Conservation (phyloP, 2,329 filamentous ascomycete species). For the Tolypocladium pustulatum region DNA sequence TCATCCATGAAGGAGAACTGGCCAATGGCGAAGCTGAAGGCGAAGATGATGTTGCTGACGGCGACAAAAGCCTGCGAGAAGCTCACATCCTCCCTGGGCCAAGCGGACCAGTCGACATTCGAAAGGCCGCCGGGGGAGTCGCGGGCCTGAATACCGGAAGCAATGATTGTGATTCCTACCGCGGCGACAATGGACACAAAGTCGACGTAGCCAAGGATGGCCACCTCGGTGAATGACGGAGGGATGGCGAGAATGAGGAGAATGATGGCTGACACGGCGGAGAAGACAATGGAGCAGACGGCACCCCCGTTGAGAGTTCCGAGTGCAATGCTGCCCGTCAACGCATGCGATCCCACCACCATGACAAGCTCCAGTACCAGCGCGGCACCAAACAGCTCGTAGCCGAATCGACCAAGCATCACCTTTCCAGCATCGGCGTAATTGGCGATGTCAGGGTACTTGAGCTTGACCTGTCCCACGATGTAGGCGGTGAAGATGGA, state of each 20-base stretch:
- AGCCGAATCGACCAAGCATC: constrained; percentile 49
- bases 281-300: constrained; percentile 34
- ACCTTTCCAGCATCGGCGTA: constrained; percentile 59
- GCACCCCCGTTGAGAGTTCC: constrained; percentile 50
- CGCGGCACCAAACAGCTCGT: constrained; percentile 50
- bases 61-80: constrained; percentile 48
- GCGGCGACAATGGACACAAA: constrained; percentile 55
- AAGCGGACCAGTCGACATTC: constrained; percentile 30
- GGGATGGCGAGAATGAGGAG: constrained; percentile 36
- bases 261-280: constrained; percentile 33
- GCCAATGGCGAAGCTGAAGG: constrained; percentile 48
- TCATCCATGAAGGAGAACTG: constrained; percentile 44
- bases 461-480: constrained; percentile 37
- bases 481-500: constrained; percentile 37
- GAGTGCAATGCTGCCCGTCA: constrained; percentile 61
- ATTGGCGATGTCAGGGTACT: constrained; percentile 46
- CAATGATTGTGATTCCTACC: constrained; percentile 57
- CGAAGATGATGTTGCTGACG: constrained; percentile 60
- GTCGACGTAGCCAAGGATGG: constrained; percentile 39
- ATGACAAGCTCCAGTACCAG: constrained; percentile 59
- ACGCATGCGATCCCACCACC: constrained; percentile 58
- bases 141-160: constrained; percentile 40
- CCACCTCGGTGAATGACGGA: constrained; percentile 36
- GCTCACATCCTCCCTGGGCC: constrained; percentile 31
- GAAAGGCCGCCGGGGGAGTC: constrained; percentile 19